These are phyloP conservation scores for Paramecium pentaurelia DNA, from an alignment of 73 alveolate species.

Conservation along the genomic window DNA sequence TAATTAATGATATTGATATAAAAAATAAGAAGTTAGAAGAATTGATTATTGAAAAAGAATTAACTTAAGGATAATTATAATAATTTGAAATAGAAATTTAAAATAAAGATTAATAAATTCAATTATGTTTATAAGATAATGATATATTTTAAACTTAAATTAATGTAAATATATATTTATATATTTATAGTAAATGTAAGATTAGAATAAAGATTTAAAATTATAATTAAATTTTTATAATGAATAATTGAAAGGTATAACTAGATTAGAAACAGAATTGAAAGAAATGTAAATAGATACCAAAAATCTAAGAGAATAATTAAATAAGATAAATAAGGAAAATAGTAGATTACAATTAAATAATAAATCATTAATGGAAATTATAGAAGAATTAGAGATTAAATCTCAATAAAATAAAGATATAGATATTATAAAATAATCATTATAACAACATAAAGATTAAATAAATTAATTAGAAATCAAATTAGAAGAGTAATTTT, in stretches of 20 bases:
- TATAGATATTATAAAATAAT: background rate
- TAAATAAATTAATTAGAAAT: background rate
- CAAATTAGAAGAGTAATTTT: background rate
- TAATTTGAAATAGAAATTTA: background rate
- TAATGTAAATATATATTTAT: background rate
- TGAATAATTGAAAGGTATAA: background rate
- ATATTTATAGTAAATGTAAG: background rate
- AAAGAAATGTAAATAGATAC: background rate
- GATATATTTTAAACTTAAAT: background rate
- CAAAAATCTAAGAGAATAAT: background rate
- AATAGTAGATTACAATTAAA: background rate
- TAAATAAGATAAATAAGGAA: background rate
- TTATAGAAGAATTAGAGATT: background rate
- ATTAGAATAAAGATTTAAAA: background rate
- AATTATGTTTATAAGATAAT: background rate
- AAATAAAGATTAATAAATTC: background rate
- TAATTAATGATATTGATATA: background rate
- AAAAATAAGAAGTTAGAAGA: background rate
- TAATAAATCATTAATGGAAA: background rate
- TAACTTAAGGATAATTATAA: background rate
- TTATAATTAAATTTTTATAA: background rate
- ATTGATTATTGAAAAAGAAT: slow-evolving; percentile 8
- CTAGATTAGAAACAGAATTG: background rate
- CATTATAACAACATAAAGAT: background rate
- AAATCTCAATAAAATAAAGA: background rate